Evolutionary conservation across 257 asterid species (phyloP).

Genomic region (Euphrasia confusa): DNA sequence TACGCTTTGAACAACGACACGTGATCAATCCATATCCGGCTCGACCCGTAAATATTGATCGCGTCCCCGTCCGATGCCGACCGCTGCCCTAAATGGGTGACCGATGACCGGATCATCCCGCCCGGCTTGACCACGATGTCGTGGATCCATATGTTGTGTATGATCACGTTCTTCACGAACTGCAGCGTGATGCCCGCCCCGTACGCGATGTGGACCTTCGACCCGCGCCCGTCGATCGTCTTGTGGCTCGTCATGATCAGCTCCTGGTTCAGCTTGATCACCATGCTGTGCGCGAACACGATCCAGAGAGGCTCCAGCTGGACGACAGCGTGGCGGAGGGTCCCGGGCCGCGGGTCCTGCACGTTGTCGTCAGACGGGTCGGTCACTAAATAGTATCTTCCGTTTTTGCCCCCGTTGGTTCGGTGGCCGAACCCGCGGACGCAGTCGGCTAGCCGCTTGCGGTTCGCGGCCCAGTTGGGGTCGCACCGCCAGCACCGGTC

Average conservation of each 20-base stretch:
- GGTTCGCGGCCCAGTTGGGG: constrained; percentile 35
- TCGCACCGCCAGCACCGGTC: constrained; percentile 56
- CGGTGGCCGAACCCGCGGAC: constrained; percentile 43
- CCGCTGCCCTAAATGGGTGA: constrained; percentile 52
- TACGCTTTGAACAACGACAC: constrained; percentile 41
- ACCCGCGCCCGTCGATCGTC: constrained; percentile 80
- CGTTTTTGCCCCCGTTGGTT: constrained; percentile 40
- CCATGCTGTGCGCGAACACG: constrained; percentile 42
- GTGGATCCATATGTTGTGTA: constrained; percentile 63
- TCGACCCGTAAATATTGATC: constrained; percentile 46
- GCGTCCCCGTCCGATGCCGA: constrained; percentile 75
- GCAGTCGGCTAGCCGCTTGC: constrained; percentile 45
- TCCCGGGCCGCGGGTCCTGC: constrained; percentile 37
- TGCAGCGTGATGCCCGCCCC: constrained; percentile 79
- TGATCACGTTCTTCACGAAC: constrained; percentile 54
- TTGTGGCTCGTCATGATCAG: constrained; percentile 52
- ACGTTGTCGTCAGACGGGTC: constrained; percentile 39
- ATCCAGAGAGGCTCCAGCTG: constrained; percentile 55
- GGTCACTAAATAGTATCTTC: constrained; percentile 33
- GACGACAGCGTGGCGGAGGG: constrained; percentile 54
- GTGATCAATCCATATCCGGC: constrained; percentile 69
- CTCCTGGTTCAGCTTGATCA: constrained; percentile 49
- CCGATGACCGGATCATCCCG: constrained; percentile 59
- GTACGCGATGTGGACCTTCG: constrained; percentile 52
- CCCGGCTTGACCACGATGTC: constrained; percentile 44